Evolutionary conservation across 1,139 yeast species (phyloP), one percentile per base, ranked within the genome.

Genomic region (Kodamaea ohmeri): DNA sequence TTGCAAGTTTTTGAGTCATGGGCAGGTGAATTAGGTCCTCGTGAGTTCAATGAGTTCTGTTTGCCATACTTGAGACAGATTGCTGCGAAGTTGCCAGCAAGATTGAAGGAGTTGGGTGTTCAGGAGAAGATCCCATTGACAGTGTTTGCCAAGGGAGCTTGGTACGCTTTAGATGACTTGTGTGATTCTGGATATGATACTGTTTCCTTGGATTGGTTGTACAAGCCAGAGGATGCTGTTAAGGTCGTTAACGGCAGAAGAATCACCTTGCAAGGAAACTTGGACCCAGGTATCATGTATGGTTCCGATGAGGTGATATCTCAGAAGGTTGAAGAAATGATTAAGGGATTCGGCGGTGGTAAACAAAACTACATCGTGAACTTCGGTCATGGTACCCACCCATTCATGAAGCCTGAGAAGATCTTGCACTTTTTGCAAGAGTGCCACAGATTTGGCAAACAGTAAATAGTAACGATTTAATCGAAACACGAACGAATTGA

Each of bases 341-440:
- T 92, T 46, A 62, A 72, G 46, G 95, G 92, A 6, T 92, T 92
- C 56, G 94, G 94, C 13, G 95, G 95, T 33, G 97, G 97, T 19
- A 89, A 88, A 59, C 81, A 86, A 56, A 78, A 83, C 55, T 92
- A 92, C 63, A 90, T 92, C 48, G 83, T 90, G 49, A 92, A 92
- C 65, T 84, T 92, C 58, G 98, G 98, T 34, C 98, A 92, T 55
- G 98, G 98, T 20, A 92, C 97, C 22, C 97, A 89, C 59, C 97
- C 97, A 17, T 87, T 86, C 62, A 87, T 92, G 95, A 84, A 87
- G 49, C 96, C 97, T 7, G 96, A 85, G 48, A 84, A 83, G 60
- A 76, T 92, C 42, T 82, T 77, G 42, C 86, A 78, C 63, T 92
- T 92, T 67, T 70, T 92, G 56, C 69, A 86, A 60, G 97, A 88